These are phyloP conservation scores for Rhynchosporium agropyri DNA, from an alignment of 2,329 filamentous ascomycete species.

Conservation along the genomic window DNA sequence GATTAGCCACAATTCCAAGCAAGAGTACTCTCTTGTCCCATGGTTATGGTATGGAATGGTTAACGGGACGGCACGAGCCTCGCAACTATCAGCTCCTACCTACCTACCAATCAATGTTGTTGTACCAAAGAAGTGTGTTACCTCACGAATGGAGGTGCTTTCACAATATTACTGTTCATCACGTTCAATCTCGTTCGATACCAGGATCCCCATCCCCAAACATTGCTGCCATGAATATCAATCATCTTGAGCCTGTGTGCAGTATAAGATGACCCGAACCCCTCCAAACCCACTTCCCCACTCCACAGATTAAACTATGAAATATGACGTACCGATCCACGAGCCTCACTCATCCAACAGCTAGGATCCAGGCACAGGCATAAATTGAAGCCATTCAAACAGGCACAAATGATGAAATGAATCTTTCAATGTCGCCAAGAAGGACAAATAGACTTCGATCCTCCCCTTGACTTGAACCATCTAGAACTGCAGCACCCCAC, in stretches of 20 bases:
- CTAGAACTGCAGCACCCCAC: neutral
- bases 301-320: constrained; percentile 4
- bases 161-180: too few relatives aligned
- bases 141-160: too few relatives aligned
- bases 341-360: constrained; percentile 10
- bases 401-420: constrained; percentile 5
- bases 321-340: constrained; percentile 27
- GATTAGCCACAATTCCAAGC: too few relatives aligned
- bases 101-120: too few relatives aligned
- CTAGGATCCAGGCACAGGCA: neutral
- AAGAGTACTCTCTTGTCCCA: too few relatives aligned
- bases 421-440: constrained; percentile 7
- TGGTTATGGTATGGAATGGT: too few relatives aligned
- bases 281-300: constrained; percentile 15
- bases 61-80: too few relatives aligned
- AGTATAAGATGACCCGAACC: neutral
- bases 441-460: constrained; percentile 1
- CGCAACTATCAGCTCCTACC: too few relatives aligned
- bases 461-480: neutral
- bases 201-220: too few relatives aligned
- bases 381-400: constrained; percentile 2
- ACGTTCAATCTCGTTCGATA: neutral
- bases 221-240: neutral
- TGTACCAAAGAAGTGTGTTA: too few relatives aligned
- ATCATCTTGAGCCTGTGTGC: neutral